Evolutionary conservation across 2,329 filamentous ascomycete species (phyloP).

Genomic region (Aspergillus neotritici): DNA sequence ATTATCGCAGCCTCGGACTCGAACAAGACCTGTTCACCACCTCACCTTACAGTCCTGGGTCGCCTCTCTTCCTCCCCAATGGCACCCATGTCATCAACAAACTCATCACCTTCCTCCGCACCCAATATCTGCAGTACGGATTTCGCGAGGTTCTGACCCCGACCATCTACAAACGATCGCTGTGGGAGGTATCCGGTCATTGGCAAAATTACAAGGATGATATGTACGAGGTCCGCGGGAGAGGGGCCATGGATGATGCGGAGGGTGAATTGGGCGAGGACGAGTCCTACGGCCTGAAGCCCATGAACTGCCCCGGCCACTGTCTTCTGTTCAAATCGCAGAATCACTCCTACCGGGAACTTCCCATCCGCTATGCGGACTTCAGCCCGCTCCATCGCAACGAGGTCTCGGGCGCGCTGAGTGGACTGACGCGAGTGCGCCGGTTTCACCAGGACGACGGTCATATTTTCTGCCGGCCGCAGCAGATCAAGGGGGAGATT

Average conservation of each 20-base stretch:
- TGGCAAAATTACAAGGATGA: conserved; percentile 87
- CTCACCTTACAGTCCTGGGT: conserved; percentile 75
- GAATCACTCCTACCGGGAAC: conserved; percentile 68
- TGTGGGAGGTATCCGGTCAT: conserved; percentile 82
- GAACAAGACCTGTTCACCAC: conserved; percentile 71
- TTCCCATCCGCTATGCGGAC: conserved; percentile 79
- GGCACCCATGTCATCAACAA: conserved; percentile 80
- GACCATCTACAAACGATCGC: conserved; percentile 80
- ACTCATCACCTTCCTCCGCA: conserved; percentile 72
- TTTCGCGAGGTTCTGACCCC: conserved; percentile 86
- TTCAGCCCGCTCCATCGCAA: conserved; percentile 85
- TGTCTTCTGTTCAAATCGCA: conserved; percentile 75
- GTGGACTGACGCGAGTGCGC: conserved; percentile 74
- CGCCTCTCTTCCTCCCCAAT: conserved; percentile 76
- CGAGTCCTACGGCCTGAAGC: conserved; percentile 76
- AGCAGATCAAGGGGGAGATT: conserved; percentile 71
- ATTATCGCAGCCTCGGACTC: conserved; percentile 46
- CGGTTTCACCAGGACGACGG: conserved; percentile 88
- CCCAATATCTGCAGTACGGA: conserved; percentile 77
- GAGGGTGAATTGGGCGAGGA: conserved; percentile 51
- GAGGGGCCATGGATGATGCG: conserved; percentile 42
- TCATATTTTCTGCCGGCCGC: conserved; percentile 79
- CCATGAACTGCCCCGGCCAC: conserved; percentile 90
- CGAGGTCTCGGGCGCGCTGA: conserved; percentile 74
- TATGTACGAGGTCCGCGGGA: conserved; percentile 72